Evolutionary conservation across 352 stramenopile species (phyloP), one percentile per base, ranked within the genome.

Genomic region (Globisporangium echinulatum): DNA sequence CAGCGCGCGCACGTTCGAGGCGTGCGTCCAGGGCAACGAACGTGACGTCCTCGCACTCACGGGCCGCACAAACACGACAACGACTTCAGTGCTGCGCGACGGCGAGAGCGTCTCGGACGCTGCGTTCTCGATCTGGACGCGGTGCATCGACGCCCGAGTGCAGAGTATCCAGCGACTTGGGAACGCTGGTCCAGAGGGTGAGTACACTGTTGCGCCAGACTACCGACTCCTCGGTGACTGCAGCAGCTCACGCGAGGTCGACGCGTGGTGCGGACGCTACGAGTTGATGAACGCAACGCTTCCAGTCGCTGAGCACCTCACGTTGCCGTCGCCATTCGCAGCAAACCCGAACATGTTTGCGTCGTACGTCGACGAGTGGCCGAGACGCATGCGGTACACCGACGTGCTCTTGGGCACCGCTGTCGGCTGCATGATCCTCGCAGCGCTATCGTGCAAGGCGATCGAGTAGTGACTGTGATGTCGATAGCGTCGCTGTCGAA

Each of bases 341-440:
- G 11, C 42, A 1, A 46, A 46, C 42, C 42, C 42, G 42, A 9
- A 46, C 42, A n/a, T 46, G 42, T 46, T 46, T 46, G 42, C 42
- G 25, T 33, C 25, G n/a, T 57, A 49, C 52, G 39, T 44, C 39
- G 9, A 44, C 42, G 52, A 57, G 25, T 57, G 52, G 52, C 39
- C 39, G n/a, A 36, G 19, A 6, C 52, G 52, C 38, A 49, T 50
- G 52, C 3, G 33, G 14, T 57, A 57, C 52, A 39, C 39, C 9
- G 39, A 57, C 52, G 39, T 57, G 15, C 40, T 57, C 15, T 39
- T 57, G 3, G 39, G 52, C 6, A 46, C 17, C 33, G 5, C 36
- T 19, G 0, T 54, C 9, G 50, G 50, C 10, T 46, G 50, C 13
- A 19, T 46, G 33, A 0, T 54, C 14, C 46, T 49, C 14, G n/a